Evolutionary conservation across 805 yeast species (phyloP).

Genomic region (Starmerella scarabaei): DNA sequence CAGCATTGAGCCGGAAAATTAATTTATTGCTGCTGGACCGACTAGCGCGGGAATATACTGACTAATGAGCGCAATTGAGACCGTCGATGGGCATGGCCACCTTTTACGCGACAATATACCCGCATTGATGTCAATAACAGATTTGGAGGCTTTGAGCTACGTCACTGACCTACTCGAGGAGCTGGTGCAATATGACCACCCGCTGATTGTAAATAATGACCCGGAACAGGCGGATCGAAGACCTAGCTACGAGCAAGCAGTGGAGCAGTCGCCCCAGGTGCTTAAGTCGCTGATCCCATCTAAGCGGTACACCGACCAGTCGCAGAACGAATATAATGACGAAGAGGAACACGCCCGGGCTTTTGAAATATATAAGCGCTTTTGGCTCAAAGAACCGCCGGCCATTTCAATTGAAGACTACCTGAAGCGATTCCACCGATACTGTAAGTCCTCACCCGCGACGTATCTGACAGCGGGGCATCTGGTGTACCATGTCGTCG

Average conservation of each 20-base stretch:
- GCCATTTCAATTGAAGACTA: conserved; percentile 25
- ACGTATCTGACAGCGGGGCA: conserved; percentile 30
- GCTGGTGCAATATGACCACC: conserved; percentile 9
- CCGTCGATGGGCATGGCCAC: too few relatives aligned
- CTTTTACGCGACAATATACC: conserved; percentile 1
- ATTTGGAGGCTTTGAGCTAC: conserved; percentile 20
- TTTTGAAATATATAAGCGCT: conserved; percentile 14
- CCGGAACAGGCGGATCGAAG: conserved; percentile 1
- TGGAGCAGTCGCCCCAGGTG: conserved; percentile 7
- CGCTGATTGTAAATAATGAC: neutral
- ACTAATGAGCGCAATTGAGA: too few relatives aligned
- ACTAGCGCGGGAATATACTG: too few relatives aligned
- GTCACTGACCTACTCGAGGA: conserved; percentile 17
- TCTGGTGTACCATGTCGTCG: conserved; percentile 27
- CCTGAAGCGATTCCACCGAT: conserved; percentile 28
- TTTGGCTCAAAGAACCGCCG: conserved; percentile 22
- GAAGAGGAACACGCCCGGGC: conserved; percentile 6
- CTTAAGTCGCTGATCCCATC: neutral
- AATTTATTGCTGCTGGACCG: too few relatives aligned
- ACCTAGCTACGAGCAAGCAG: conserved; percentile 14
- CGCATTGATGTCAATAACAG: conserved; percentile 10
- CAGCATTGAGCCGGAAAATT: too few relatives aligned
- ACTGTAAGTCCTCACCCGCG: conserved; percentile 30
- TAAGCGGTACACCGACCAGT: neutral
- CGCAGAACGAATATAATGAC: neutral